These are phyloP conservation scores for Flaveria sonorensis DNA, from an alignment of 129 eudicot species.

Conservation along the genomic window DNA sequence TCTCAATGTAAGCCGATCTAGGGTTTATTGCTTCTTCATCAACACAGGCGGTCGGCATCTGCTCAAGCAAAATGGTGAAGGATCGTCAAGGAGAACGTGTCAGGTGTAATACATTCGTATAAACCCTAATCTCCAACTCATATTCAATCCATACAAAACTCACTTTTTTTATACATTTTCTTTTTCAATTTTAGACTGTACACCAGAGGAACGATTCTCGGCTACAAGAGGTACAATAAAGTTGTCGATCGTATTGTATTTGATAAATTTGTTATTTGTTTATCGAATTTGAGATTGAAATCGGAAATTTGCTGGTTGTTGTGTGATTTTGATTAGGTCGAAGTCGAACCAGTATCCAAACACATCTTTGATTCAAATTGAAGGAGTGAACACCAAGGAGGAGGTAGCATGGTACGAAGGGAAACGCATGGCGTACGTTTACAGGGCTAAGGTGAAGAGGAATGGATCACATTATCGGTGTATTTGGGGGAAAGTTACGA, in stretches of 20 bases:
- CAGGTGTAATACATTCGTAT: conserved; percentile 41
- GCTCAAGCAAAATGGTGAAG: conserved; percentile 70
- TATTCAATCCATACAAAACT: neutral
- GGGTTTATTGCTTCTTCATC: conserved; percentile 46
- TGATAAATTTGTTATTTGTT: neutral
- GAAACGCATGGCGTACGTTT: conserved; percentile 77
- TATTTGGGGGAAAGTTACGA: conserved; percentile 92
- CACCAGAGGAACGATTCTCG: conserved; percentile 85
- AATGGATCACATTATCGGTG: conserved; percentile 80
- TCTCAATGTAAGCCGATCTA: conserved; percentile 13
- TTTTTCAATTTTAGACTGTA: conserved; percentile 52
- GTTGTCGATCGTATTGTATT: too few species aligned
- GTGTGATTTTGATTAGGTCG: conserved; percentile 46
- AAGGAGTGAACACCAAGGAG: conserved; percentile 89
- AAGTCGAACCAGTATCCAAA: conserved; percentile 98
- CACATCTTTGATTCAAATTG: conserved; percentile 83
- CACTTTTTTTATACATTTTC: neutral
- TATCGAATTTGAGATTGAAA: neutral
- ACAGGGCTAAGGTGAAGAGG: conserved; percentile 87
- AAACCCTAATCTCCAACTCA: neutral
- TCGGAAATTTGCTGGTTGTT: conserved; percentile 1
- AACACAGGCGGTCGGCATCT: conserved; percentile 20
- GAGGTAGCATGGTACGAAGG: conserved; percentile 92
- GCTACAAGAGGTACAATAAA: conserved; percentile 70
- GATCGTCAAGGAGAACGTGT: conserved; percentile 95